phyloP scores from a whole-genome alignment of 2,329 filamentous ascomycete species.

The Verticillium isaacii region DNA sequence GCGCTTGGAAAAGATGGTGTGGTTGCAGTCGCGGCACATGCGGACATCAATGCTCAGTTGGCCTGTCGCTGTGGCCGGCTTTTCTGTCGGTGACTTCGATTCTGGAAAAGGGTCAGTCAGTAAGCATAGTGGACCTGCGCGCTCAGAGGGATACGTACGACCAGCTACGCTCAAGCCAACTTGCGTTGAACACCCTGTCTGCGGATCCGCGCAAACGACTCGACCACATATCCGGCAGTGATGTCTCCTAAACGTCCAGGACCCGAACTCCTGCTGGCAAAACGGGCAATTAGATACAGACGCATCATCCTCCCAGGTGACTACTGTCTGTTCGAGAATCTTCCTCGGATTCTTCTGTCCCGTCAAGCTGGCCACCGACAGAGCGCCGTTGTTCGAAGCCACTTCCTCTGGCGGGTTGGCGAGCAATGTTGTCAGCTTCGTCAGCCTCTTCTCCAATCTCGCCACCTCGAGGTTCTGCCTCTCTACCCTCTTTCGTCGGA shows the following conservation, averaged over 20 bases:
- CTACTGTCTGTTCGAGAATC: conserved; percentile 81
- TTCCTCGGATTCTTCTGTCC: conserved; percentile 75
- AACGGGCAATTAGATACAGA: conserved; percentile 80
- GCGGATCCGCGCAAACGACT: conserved; percentile 85
- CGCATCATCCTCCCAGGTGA: conserved; percentile 91
- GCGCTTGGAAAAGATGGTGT: conserved; percentile 56
- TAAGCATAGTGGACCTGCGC: neutral
- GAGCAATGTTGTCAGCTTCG: conserved; percentile 80
- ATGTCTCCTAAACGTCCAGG: conserved; percentile 87
- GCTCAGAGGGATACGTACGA: conserved; percentile 26
- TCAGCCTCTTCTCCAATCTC: conserved; percentile 84
- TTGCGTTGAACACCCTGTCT: conserved; percentile 80
- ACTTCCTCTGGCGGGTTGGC: conserved; percentile 69
- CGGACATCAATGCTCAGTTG: conserved; percentile 74
- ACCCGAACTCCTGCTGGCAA: conserved; percentile 92
- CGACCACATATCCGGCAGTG: conserved; percentile 92
- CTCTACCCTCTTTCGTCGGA: conserved; percentile 75
- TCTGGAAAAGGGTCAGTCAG: conserved; percentile 19
- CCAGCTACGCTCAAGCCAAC: conserved; percentile 71
- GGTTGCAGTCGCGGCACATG: conserved; percentile 85
- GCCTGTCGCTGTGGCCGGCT: conserved; percentile 25
- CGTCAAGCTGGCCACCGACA: conserved; percentile 56
- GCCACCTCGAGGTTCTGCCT: conserved; percentile 84
- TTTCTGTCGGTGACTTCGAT: conserved; percentile 37
- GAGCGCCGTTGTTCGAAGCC: conserved; percentile 42